phyloP scores from a whole-genome alignment of 768 basidiomycete species.

The Clavaria fumosa region DNA sequence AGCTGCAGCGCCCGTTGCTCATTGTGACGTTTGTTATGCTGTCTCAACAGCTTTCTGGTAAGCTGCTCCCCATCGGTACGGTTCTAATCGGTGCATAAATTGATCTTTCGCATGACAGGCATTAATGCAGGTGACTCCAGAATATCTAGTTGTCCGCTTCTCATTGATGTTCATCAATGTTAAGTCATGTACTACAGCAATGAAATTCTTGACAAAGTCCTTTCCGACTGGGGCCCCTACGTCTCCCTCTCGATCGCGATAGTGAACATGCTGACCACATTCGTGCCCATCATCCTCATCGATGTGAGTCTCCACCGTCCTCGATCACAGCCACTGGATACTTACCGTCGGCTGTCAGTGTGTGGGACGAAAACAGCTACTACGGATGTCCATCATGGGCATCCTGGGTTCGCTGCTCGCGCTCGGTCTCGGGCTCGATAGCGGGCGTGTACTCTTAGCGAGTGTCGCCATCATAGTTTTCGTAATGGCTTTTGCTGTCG shows the following conservation, averaged over 20 bases:
- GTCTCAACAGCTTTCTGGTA: constrained; percentile 68
- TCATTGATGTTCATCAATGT: constrained; percentile 4
- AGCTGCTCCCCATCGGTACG: constrained; percentile 3
- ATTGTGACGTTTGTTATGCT: constrained; percentile 60
- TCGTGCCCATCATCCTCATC: constrained; percentile 76
- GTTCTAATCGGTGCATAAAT: constrained; percentile 2
- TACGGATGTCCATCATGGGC: constrained; percentile 51
- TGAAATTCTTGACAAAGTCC: constrained; percentile 63
- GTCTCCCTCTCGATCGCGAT: constrained; percentile 74
- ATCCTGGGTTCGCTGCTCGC: constrained; percentile 48
- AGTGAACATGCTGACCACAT: constrained; percentile 72
- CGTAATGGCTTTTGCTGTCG: constrained; percentile 78
- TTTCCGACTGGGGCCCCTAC: constrained; percentile 68
- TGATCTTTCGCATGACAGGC: constrained; percentile 24
- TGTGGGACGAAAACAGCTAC: constrained; percentile 53
- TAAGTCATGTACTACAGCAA: constrained; percentile 85
- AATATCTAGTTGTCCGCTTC: background rate
- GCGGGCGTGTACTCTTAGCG: constrained; percentile 40
- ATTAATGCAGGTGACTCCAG: constrained; percentile 49
- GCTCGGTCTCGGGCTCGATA: constrained; percentile 59
- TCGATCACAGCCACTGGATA: background rate
- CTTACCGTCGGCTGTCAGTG: constrained; percentile 27
- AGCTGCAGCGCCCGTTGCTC: constrained; percentile 45
- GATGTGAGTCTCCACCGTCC: constrained; percentile 35
- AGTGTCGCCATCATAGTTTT: constrained; percentile 67